phyloP scores from a whole-genome alignment of 805 yeast species.

The Saccharomycopsis guyanensis region DNA sequence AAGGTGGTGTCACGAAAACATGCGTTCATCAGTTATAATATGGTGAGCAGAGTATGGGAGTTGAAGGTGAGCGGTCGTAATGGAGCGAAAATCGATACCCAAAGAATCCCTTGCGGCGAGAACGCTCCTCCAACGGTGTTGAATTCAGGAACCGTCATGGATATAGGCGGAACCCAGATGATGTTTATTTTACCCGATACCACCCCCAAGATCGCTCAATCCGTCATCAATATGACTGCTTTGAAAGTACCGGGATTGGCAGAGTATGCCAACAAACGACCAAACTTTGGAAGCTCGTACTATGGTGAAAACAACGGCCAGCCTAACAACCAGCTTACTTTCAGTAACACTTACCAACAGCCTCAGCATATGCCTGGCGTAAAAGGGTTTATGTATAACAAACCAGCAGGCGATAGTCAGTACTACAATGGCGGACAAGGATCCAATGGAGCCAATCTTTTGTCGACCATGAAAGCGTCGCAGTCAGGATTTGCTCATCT shows the following conservation, averaged over 20 bases:
- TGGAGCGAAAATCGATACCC: conserved; percentile 84
- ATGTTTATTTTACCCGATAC: conserved; percentile 95
- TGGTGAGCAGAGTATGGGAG: conserved; percentile 77
- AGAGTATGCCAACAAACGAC: conserved; percentile 24
- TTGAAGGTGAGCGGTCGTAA: conserved; percentile 78
- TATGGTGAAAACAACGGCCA: neutral
- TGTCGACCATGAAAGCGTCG: conserved; percentile 11
- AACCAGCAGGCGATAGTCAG: conserved; percentile 12
- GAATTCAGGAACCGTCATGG: conserved; percentile 83
- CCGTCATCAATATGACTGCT: conserved; percentile 29
- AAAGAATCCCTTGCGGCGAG: conserved; percentile 37
- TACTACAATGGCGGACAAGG: neutral
- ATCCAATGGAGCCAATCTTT: conserved; percentile 1
- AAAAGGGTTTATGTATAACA: neutral
- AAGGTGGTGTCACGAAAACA: conserved; percentile 93
- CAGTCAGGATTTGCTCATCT: conserved; percentile 10
- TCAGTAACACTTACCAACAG: conserved; percentile 20
- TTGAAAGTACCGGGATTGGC: conserved; percentile 25
- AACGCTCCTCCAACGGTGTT: conserved; percentile 43
- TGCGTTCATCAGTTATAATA: conserved; percentile 75
- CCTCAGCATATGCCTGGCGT: conserved; percentile 13
- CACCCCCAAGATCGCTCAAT: conserved; percentile 53
- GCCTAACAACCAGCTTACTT: conserved; percentile 15
- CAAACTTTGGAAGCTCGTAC: conserved; percentile 10
- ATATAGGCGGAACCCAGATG: conserved; percentile 97